These are phyloP conservation scores for Nicotiana sylvestris DNA, from an alignment of 257 asterid species.

Conservation along the genomic window DNA sequence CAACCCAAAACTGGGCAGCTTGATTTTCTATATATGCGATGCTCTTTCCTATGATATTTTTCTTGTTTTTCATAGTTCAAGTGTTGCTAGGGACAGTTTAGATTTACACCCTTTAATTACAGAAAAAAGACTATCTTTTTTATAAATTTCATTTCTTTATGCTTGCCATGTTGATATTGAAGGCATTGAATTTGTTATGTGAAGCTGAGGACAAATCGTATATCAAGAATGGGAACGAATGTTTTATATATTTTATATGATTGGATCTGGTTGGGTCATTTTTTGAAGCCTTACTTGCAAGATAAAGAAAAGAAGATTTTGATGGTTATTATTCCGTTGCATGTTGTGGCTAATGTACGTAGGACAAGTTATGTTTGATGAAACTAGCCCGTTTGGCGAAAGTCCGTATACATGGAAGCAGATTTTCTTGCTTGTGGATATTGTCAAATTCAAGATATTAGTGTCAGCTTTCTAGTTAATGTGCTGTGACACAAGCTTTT, in stretches of 20 bases:
- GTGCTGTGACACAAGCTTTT: too few species aligned
- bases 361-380: slow-evolving; percentile 5
- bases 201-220: neutral
- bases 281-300: slow-evolving; percentile 11
- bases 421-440: neutral
- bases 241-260: neutral
- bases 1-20: neutral
- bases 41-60: neutral
- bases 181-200: neutral
- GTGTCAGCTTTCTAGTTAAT: too few species aligned
- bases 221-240: neutral
- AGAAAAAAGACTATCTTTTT: neutral
- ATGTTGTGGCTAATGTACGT: slow-evolving; percentile 11
- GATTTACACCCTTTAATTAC: neutral
- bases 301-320: neutral
- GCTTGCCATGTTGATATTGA: neutral
- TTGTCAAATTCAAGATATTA: neutral
- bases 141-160: slow-evolving; percentile 7
- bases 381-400: slow-evolving; percentile 4
- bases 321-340: slow-evolving; percentile 7
- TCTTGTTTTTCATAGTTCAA: neutral
- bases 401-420: neutral
- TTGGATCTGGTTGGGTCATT: slow-evolving; percentile 12
- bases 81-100: neutral
- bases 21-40: neutral